A percentile compares a stretch with the other conserved stretches of the same genome.
These are phyloP conservation scores for Strobilomyces confusus DNA, from an alignment of 768 basidiomycete genomes.

Conservation along the genomic window DNA sequence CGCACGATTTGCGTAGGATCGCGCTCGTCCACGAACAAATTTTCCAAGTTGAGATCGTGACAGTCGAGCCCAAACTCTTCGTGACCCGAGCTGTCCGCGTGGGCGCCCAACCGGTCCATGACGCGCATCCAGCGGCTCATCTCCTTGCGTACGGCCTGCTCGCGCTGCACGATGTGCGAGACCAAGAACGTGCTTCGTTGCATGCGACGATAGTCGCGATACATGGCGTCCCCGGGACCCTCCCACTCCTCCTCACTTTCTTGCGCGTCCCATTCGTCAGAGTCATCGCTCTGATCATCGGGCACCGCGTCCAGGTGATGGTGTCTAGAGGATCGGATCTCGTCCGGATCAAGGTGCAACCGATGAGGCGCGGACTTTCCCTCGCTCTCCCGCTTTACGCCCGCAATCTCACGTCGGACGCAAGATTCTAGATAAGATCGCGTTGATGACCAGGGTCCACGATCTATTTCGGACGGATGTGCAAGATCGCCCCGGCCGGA, in stretches of 20 bases:
- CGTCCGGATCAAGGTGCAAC: constrained; percentile 77
- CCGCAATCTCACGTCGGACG: constrained; percentile 63
- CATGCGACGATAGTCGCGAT: constrained; percentile 78
- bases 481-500: constrained; percentile 70
- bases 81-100: constrained; percentile 25
- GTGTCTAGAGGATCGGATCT: constrained; percentile 67
- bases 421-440: constrained; percentile 62
- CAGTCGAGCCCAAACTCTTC: constrained; percentile 80
- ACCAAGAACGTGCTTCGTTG: constrained; percentile 77
- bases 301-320: constrained; percentile 65
- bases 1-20: constrained; percentile 71
- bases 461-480: constrained; percentile 66
- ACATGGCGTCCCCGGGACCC: constrained; percentile 74
- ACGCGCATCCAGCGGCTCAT: constrained; percentile 66
- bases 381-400: constrained; percentile 74
- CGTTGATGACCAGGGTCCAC: constrained; percentile 73
- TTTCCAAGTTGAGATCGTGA: constrained; percentile 83
- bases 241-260: constrained; percentile 77
- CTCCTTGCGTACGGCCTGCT: constrained; percentile 61
- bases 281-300: constrained; percentile 71
- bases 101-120: constrained; percentile 54
- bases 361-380: constrained; percentile 72
- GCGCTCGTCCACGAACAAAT: constrained; percentile 72
- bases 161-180: constrained; percentile 61
- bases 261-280: constrained; percentile 74